Evolutionary conservation across 2,329 filamentous ascomycete species (phyloP), one percentile per base, ranked within the genome.

Genomic region (Penicillium griseofulvum): DNA sequence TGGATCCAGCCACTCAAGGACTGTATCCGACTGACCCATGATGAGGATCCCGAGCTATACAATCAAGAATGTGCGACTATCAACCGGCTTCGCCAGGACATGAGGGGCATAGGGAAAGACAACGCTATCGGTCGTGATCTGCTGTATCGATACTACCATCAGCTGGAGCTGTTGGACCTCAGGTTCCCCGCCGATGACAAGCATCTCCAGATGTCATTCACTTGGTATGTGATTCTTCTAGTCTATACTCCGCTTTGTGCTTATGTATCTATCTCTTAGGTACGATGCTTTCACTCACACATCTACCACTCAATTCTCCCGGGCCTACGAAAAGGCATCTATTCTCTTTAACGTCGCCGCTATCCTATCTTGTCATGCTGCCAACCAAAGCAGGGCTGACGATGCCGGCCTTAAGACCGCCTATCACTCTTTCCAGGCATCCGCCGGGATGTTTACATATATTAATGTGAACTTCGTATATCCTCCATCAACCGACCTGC

Each of bases 231-330:
- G 78, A 28, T 41, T 54, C 46, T 34, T 33, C 17, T 31, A 7
- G 39, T 16, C 17, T 44, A 2, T 16, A 22, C n/a, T 26, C 7
- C 1, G 1, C 36, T 17, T 17, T 46, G 22, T 12, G 43, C 39
- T 50, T 45, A 54, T 54, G 22, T 61, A 42, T 14, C 34, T 45
- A 26, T 46, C 44, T 37, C 38, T 4, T 68, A 96, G 91, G 91
- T 97, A 95, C 77, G 94, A 99, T 74, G 94, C 95, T n/a, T 99
- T 99, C 72, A 99, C 94, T 42, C 92, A 96, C 73, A 97, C 97
- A 70, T 84, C 91, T n/a, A 99, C 94, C 5, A 87, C 92, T 4
- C 94, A 99, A 74, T 97, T 95, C 78, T 97, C 92, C 8, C 82
- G 99, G 45, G 94, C 94, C 45, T 99, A 95, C 72, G 94, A 99